These are phyloP conservation scores for Ophiocordyceps sinensis DNA, from an alignment of 2,329 filamentous ascomycete genomes.

Conservation along the genomic window DNA sequence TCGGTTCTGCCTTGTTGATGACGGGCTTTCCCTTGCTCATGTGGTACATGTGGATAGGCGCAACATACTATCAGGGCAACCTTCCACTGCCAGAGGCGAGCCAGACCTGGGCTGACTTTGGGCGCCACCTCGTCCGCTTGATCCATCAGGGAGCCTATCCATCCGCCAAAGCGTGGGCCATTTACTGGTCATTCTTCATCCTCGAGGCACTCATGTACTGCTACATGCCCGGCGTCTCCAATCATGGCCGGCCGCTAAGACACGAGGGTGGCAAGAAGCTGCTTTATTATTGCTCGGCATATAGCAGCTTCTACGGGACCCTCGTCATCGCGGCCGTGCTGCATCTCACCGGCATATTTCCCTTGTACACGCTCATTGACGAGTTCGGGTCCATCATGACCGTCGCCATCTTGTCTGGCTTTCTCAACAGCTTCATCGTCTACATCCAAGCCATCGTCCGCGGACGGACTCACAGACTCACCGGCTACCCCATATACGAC, in stretches of 20 bases:
- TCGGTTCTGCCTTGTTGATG: conserved; percentile 75
- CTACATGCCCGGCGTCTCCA: conserved; percentile 69
- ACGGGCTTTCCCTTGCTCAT: conserved; percentile 77
- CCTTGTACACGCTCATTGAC: conserved; percentile 79
- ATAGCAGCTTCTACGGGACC: conserved; percentile 75
- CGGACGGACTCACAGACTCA: conserved; percentile 82
- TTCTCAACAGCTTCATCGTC: conserved; percentile 63
- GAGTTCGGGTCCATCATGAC: conserved; percentile 87
- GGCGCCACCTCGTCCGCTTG: conserved; percentile 51
- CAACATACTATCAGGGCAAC: conserved; percentile 77
- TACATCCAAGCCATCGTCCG: conserved; percentile 71
- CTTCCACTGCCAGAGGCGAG: conserved; percentile 52
- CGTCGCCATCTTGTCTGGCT: conserved; percentile 83
- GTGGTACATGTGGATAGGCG: conserved; percentile 98
- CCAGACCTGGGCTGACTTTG: conserved; percentile 56
- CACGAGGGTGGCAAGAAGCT: conserved; percentile 73
- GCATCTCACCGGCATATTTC: conserved; percentile 72
- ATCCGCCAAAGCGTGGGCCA: conserved; percentile 63
- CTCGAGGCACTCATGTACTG: conserved; percentile 74
- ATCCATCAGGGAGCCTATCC: conserved; percentile 77
- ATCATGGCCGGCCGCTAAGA: conserved; percentile 72
- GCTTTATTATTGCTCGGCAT: conserved; percentile 82
- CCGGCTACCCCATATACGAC: conserved; percentile 65
- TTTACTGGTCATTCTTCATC: conserved; percentile 87
- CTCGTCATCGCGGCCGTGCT: conserved; percentile 52